Evolutionary conservation across 2,329 filamentous ascomycete genomes (phyloP), one percentile per base, ranked within the genome.

Genomic region (Botrytis aclada): DNA sequence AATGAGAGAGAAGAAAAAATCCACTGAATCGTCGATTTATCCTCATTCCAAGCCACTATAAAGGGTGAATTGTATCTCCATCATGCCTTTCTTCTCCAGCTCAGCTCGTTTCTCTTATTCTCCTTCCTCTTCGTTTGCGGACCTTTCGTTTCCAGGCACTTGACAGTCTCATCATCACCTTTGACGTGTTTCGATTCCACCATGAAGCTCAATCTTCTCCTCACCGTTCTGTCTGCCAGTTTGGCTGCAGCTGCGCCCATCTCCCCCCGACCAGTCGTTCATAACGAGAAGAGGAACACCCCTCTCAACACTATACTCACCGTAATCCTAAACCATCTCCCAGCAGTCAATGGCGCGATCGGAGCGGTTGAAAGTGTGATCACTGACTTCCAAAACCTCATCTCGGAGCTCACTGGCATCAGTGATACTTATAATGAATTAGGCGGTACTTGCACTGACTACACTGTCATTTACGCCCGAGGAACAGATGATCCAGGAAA

Each of bases 401-500:
- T 80, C 34, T 76, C 76, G 4, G 29, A 60, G 4, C 29, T 78
- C 3, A 76, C 76, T 16, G 77, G 77, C 9, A 70, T 77, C 56
- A 73, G 76, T 67, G 76, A 73, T 0, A 80, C 78, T 1, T 79
- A 78, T 65, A 80, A 80, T 56, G 65, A 79, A 51, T 71, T 79
- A 25, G 72, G 74, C 0, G 66, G 72, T 25, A 32, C 73, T 37
- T 80, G 79, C 56, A 79, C 67, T n/a, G 39, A 72, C 16, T 80
- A 80, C 58, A 83, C 85, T 39, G 84, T 86, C 67, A 83, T 86
- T 64, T 86, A 84, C 74, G 84, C 85, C 16, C 83, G 85, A 63
- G 85, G 84, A 37, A 85, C 84, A 20, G 84, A 82, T 22, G 85
- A 87, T 75, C 76, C 79, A 10, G 85, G 85, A n/a, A 85, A 86